A percentile compares a stretch with the other conserved stretches of the same genome.
These are phyloP conservation scores for Dentiscutata heterogama DNA, from an alignment of 371 early-diverging fungal species.

Conservation along the genomic window DNA sequence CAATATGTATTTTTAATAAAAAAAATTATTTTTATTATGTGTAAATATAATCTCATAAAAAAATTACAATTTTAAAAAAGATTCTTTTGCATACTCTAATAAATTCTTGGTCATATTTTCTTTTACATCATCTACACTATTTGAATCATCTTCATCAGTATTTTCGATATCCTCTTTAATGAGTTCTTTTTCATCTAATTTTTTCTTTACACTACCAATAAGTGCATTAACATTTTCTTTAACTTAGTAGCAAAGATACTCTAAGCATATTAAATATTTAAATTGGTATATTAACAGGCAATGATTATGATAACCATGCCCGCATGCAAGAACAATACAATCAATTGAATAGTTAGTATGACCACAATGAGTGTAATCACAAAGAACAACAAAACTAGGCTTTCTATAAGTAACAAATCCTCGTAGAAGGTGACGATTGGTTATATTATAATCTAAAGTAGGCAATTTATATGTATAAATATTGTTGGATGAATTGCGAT, in stretches of 20 bases:
- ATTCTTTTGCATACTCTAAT: no score
- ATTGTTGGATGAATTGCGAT: conserved; percentile 2
- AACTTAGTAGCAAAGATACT: neutral
- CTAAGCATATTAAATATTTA: neutral
- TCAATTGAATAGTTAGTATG: neutral
- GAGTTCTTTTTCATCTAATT: neutral
- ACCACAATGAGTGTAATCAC: neutral
- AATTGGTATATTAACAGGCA: neutral
- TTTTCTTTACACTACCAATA: neutral
- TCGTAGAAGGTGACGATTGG: neutral
- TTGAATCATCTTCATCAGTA: neutral
- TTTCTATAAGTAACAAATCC: neutral
- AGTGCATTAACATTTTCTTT: neutral
- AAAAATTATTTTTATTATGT: no score
- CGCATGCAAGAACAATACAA: neutral
- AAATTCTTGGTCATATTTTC: no score
- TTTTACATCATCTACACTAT: neutral
- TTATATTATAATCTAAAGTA: conserved; percentile 20
- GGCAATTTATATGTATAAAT: neutral
- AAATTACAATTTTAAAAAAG: no score
- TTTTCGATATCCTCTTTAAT: neutral
- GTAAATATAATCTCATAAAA: no score
- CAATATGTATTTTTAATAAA: no score
- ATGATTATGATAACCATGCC: neutral
- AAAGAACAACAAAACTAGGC: neutral